Evolutionary conservation across 1,139 yeast genomes (phyloP).

Genomic region (Scheffersomyces parashehatae): DNA sequence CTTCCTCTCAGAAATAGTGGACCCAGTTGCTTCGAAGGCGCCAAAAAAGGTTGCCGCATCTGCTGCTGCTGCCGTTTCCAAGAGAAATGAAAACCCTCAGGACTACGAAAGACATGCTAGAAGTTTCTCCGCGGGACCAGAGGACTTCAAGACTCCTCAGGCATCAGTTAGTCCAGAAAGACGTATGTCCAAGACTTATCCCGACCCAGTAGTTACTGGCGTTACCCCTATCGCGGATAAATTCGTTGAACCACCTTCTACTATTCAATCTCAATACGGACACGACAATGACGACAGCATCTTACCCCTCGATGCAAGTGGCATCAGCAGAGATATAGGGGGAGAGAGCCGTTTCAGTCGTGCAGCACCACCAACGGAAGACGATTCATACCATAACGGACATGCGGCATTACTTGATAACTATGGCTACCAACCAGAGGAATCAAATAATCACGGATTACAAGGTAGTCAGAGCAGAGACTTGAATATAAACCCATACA

Average conservation of each 20-base stretch:
- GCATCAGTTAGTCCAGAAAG: slow-evolving; percentile 33
- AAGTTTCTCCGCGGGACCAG: slow-evolving; percentile 43
- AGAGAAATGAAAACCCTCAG: slow-evolving; percentile 8
- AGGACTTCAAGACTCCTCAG: slow-evolving; percentile 45
- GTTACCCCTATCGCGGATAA: slow-evolving; percentile 3
- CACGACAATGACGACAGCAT: background rate
- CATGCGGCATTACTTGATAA: slow-evolving; percentile 14
- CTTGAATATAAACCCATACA: no score
- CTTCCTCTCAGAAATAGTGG: slow-evolving; percentile 21
- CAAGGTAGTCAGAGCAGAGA: no score
- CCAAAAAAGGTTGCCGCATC: slow-evolving; percentile 12
- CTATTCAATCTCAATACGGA: slow-evolving; percentile 4
- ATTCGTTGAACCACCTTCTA: slow-evolving; percentile 8
- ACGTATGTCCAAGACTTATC: background rate
- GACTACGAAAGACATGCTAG: slow-evolving; percentile 37
- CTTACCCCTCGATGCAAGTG: background rate
- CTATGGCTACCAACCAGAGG: slow-evolving; percentile 5
- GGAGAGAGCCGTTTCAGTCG: background rate
- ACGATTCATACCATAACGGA: slow-evolving; percentile 10
- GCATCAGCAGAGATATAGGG: background rate
- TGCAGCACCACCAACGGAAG: background rate
- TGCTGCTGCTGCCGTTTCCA: slow-evolving; percentile 13
- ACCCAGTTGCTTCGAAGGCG: slow-evolving; percentile 8
- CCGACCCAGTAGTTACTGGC: background rate
- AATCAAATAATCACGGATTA: no score